phyloP scores from a whole-genome alignment of 2,329 filamentous ascomycete genomes.

The Hansfordia pulvinata region DNA sequence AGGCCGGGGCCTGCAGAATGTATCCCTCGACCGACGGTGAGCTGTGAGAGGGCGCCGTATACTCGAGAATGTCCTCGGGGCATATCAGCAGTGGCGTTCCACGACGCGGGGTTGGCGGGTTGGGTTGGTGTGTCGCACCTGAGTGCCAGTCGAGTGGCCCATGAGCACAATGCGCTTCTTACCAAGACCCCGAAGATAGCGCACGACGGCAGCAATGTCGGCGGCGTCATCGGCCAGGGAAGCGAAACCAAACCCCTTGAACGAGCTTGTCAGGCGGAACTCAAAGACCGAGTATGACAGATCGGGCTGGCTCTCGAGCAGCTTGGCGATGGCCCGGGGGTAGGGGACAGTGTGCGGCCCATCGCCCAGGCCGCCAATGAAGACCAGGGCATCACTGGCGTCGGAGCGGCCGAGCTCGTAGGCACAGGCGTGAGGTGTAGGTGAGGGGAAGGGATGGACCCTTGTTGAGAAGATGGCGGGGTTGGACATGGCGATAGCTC shows the following conservation, averaged over 20 bases:
- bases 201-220: slow-evolving; percentile 37
- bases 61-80: slow-evolving; percentile 41
- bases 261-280: slow-evolving; percentile 39
- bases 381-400: slow-evolving; percentile 47
- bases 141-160: slow-evolving; percentile 46
- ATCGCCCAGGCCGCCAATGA: slow-evolving; percentile 58
- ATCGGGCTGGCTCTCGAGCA: slow-evolving; percentile 21
- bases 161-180: slow-evolving; percentile 38
- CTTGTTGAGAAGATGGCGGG: slow-evolving; percentile 24
- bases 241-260: slow-evolving; percentile 34
- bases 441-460: slow-evolving; percentile 30
- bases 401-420: slow-evolving; percentile 29
- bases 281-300: slow-evolving; percentile 41
- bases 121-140: slow-evolving; percentile 27
- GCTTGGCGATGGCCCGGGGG: slow-evolving; percentile 28
- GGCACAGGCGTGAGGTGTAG: slow-evolving; percentile 24
- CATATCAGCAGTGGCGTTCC: slow-evolving; percentile 1
- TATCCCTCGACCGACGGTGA: slow-evolving; percentile 58
- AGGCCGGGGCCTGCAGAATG: slow-evolving; percentile 69
- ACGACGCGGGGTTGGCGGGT: background rate
- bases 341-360: slow-evolving; percentile 54
- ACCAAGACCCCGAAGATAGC: slow-evolving; percentile 36
- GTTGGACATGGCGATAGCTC: slow-evolving; percentile 3
- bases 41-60: slow-evolving; percentile 28
- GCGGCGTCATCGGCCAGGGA: slow-evolving; percentile 37